Percentiles rank a stretch among this genome's conserved stretches.
phyloP scores from a whole-genome alignment of 139 green algal genomes.

The Zygnema cylindricum region DNA sequence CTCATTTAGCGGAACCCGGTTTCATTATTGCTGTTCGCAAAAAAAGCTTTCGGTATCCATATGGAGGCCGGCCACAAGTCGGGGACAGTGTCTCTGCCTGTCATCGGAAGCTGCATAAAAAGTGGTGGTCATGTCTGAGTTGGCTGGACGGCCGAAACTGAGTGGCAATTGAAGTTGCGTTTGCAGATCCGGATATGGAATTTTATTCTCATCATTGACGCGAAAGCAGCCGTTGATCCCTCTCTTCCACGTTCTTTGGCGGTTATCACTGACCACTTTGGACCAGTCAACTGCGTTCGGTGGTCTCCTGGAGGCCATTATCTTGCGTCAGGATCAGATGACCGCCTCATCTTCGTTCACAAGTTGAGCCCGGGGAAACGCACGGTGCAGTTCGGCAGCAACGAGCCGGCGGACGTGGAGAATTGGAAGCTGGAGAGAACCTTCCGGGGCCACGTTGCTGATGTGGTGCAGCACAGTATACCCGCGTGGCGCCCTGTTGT shows the following conservation, averaged over 20 bases:
- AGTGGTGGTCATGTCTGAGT: background rate
- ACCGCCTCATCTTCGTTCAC: conserved; percentile 77
- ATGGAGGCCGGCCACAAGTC: too few relatives aligned
- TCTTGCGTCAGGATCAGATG: conserved; percentile 80
- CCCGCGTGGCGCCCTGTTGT: background rate
- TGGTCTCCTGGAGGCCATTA: conserved; percentile 76
- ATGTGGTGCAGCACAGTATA: conserved; percentile 70
- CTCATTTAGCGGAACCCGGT: too few relatives aligned
- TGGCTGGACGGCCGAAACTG: background rate
- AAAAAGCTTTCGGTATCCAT: too few relatives aligned
- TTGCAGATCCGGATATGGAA: conserved; percentile 61
- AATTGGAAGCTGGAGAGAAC: conserved; percentile 78
- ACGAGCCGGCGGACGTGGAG: conserved; percentile 77
- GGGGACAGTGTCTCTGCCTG: too few relatives aligned
- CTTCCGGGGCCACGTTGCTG: conserved; percentile 80
- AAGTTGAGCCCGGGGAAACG: conserved; percentile 71
- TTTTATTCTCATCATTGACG: conserved; percentile 70
- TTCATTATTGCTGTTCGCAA: too few relatives aligned
- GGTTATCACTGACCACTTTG: conserved; percentile 77
- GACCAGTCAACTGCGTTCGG: conserved; percentile 80
- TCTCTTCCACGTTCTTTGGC: conserved; percentile 75
- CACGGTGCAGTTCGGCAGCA: conserved; percentile 66
- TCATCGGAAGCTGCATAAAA: background rate
- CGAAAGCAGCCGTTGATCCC: conserved; percentile 66
- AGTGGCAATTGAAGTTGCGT: background rate